Evolutionary conservation across 805 yeast genomes (phyloP).

Genomic region (Candida multigemmis): DNA sequence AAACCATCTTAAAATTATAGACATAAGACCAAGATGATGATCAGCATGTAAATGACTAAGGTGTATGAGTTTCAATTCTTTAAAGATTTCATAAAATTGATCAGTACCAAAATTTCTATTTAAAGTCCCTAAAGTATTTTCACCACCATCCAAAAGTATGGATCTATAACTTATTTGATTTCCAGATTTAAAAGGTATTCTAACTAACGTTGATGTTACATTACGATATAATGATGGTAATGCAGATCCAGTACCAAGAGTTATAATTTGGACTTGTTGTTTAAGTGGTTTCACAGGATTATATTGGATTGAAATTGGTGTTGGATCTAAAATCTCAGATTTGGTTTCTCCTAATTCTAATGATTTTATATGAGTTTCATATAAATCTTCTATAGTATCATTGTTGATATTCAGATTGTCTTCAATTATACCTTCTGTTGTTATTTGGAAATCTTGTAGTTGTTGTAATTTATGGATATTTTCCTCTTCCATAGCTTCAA

Average conservation of each 20-base stretch:
- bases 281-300: constrained; percentile 13
- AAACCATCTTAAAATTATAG: constrained; percentile 66
- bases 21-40: constrained; percentile 81
- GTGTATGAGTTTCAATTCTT: constrained; percentile 57
- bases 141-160: constrained; percentile 87
- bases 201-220: constrained; percentile 70
- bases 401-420: constrained; percentile 7
- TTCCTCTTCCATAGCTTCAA: constrained; percentile 2
- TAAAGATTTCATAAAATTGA: constrained; percentile 32
- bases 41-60: constrained; percentile 95
- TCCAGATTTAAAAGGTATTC: constrained; percentile 45
- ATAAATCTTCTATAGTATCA: constrained; percentile 20
- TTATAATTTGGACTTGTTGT: constrained; percentile 56
- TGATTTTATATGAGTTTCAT: constrained; percentile 17
- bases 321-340: constrained; percentile 8
- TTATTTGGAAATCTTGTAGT: constrained; percentile 18
- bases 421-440: constrained; percentile 14
- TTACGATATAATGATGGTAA: constrained; percentile 79
- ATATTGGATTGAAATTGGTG: constrained; percentile 11
- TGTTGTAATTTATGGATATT: constrained; percentile 16
- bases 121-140: constrained; percentile 73
- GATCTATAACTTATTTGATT: constrained; percentile 25
- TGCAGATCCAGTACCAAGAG: constrained; percentile 92
- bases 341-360: constrained; percentile 8
- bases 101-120: constrained; percentile 49